Evolutionary conservation across 176 grass and related monocot species (phyloP).

Genomic region (Pontederia paniculata): DNA sequence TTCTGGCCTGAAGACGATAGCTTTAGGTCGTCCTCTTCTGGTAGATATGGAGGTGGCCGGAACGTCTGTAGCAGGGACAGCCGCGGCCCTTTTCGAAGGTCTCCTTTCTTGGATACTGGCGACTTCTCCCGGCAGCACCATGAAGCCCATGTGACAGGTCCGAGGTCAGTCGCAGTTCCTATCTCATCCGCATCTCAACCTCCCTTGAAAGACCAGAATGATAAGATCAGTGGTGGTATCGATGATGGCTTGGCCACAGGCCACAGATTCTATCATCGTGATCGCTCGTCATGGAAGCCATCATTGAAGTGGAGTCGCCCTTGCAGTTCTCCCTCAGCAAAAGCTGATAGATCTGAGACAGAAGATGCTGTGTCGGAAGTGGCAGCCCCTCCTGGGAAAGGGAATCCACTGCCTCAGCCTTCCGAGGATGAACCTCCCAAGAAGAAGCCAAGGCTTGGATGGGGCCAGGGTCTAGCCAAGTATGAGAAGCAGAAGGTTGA

Average conservation of each 20-base stretch:
- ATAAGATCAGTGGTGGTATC: conserved; percentile 13
- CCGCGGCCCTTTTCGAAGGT: conserved; percentile 8
- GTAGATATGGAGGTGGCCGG: conserved; percentile 1
- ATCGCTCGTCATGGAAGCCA: conserved; percentile 21
- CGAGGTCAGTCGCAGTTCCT: conserved; percentile 67
- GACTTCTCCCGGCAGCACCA: conserved; percentile 40
- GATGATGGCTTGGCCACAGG: conserved; percentile 47
- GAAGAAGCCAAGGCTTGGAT: conserved; percentile 89
- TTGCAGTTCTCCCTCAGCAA: conserved; percentile 3
- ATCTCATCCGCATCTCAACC: conserved; percentile 26
- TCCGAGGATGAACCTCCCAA: conserved; percentile 35
- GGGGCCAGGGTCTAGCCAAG: conserved; percentile 94
- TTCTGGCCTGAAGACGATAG: conserved; percentile 15
- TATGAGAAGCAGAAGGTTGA: conserved; percentile 91
- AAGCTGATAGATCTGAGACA: conserved; percentile 47
- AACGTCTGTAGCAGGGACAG: not conserved
- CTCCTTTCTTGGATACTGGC: not conserved
- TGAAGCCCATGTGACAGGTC: conserved; percentile 22
- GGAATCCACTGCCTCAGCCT: conserved; percentile 20
- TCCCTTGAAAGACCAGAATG: conserved; percentile 12
- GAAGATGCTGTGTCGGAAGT: conserved; percentile 8
- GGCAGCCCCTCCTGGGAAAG: not conserved
- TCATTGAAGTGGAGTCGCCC: conserved; percentile 39
- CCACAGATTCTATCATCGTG: conserved; percentile 20
- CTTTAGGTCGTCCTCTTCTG: conserved; percentile 1